Evolutionary conservation across 768 basidiomycete genomes (phyloP), one percentile per base, ranked within the genome.

Genomic region (Crassisporium funariophilum): DNA sequence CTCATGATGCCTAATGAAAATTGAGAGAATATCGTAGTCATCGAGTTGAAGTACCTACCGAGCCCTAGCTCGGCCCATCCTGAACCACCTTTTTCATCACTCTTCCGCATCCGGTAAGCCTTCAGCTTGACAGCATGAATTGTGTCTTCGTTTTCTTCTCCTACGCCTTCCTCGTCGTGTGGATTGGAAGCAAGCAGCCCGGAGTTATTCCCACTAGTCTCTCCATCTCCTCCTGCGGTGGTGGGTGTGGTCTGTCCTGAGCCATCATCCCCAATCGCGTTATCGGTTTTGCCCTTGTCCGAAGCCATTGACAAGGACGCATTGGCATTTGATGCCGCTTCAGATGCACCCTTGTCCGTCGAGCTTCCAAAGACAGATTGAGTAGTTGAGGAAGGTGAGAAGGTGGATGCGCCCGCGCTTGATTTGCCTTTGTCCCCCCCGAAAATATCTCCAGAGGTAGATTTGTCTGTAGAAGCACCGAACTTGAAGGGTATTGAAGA

Each of bases 121-220:
- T 86, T 90, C 38, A 79, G 66, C 61, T 73, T 80, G 38, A 80
- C 71, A 35, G 70, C 65, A 61, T 86, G 74, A 21, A 68, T 66
- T 3, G 86, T 90, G 49, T 82, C 82, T 58, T 92, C 90, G 31
- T 84, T 76, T 60, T 92, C 86, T 66, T 92, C 90, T 21, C 90
- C 90, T 56, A 84, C 84, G 9, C 90, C 88, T 49, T 88, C 87
- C 43, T 71, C 72, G 53, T 88, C 87, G 51, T 85, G 81, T n/a
- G 67, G 67, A 44, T 67, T 68, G 15, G 49, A 44, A 12, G 55
- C 44, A 12, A 56, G 47, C 7, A 61, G 36, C n/a, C 48, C 52
- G 2, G 48, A 48, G 1, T 46, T 35, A 9, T 65, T 63, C 43
- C 52, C 61, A 39, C 52, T 61, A 37, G 59, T 39, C 53, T 58